Conservation (phyloP, 192 early-diverging fungal genomes). For the Coemansia sp. region DNA sequence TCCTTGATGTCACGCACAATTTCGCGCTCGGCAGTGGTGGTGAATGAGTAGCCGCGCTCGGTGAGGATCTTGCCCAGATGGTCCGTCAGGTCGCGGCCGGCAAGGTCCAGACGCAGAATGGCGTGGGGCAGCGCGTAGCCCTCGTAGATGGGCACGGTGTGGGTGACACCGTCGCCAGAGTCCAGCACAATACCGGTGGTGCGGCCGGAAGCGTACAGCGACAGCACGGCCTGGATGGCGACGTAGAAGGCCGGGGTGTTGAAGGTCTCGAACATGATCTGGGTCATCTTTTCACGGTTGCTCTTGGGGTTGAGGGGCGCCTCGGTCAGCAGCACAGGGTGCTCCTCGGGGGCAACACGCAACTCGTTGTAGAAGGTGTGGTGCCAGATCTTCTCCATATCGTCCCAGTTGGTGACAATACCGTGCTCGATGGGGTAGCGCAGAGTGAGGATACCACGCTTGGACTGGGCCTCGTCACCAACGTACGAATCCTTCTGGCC, state of each 20-base stretch:
- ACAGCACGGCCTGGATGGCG: constrained; percentile 93
- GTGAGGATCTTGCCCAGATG: constrained; percentile 91
- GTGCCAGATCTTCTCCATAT: constrained; percentile 96
- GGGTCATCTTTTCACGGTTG: constrained; percentile 99
- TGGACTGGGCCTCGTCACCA: constrained; percentile 88
- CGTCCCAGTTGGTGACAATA: constrained; percentile 92
- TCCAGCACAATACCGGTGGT: constrained; percentile 98
- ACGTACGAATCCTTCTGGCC: constrained; percentile 89
- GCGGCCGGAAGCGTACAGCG: constrained; percentile 94
- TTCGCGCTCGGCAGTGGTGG: constrained; percentile 94
- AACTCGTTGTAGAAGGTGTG: constrained; percentile 98
- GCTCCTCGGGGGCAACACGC: constrained; percentile 96
- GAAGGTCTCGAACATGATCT: constrained; percentile 99
- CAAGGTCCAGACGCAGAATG: constrained; percentile 94
- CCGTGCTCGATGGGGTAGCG: constrained; percentile 90
- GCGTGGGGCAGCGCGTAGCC: constrained; percentile 94
- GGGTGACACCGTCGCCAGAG: constrained; percentile 97
- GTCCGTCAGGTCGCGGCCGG: constrained; percentile 95
- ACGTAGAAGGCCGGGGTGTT: constrained; percentile 97
- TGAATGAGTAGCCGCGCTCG: constrained; percentile 95
- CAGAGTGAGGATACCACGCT: constrained; percentile 84
- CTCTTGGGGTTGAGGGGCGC: constrained; percentile 96
- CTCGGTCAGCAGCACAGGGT: constrained; percentile 96
- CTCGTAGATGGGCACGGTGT: constrained; percentile 98
- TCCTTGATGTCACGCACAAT: constrained; percentile 99